Base-by-base conservation (phyloP, 192 early-diverging fungal genomes). In the Entomortierella beljakovae region DNA sequence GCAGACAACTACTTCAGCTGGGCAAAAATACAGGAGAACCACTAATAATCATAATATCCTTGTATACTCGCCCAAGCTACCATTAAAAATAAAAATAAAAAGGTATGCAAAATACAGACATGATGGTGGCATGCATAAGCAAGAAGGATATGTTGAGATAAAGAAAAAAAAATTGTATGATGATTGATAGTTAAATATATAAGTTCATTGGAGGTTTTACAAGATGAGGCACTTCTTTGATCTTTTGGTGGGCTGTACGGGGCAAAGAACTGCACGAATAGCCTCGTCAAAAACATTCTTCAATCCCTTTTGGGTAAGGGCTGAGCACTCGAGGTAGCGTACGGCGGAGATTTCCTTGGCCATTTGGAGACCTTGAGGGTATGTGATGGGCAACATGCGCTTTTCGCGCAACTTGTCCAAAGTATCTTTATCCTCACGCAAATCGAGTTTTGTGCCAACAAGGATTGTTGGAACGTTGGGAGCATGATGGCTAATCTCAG, bases 211-310 rank as follows among this genome's bases (percentile, higher is more conserved):
- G 43, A 40, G 37, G 40, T 5, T 79, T 88, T 91, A 94, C 82
- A 96, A 83, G 71, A 96, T 85, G 35, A 85, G 58, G 80, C 95
- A 96, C 75, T 89, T 90, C 87, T 90, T 93, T 53, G 68, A 81
- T 72, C 86, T 86, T 83, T 87, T 92, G 57, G 68, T 82, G 20
- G 86, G 87, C 58, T 86, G 84, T 8, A 92, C 81, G 16, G 95
- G 95, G 64, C 82, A 82, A 57, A 99, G 87, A 20, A 97, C 97
- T 6, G 96, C 96, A 53, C 96, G 91, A 73, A 98, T 99, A 23
- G 97, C 97, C 68, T 97, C 96, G 80, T 99, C 97, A 90, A 99
- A 99, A 20, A 99, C 96, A 73, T 93, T 96, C 89, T 99, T 98
- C 65, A 99, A 80, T 31, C 97, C 96, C 84, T 97, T 96, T 85